A percentile compares a stretch with the other conserved stretches of the same genome.
phyloP scores from a whole-genome alignment of 2,329 filamentous ascomycete genomes.

The Ophiostoma sp. region DNA sequence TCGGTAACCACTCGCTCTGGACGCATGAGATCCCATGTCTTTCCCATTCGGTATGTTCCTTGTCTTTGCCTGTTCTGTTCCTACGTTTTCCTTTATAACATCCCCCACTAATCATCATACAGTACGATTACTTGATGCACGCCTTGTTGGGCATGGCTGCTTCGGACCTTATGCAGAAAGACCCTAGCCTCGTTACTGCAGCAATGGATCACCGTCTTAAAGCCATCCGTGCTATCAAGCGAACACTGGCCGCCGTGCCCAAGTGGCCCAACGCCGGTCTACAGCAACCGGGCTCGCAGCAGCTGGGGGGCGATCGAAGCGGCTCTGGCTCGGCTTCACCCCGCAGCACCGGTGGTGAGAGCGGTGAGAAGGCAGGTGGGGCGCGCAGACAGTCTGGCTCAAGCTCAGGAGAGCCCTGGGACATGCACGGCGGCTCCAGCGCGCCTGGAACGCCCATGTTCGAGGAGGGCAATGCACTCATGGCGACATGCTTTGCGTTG shows the following conservation, averaged over 20 bases:
- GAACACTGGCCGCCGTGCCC: conserved; percentile 48
- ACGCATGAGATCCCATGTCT: conserved; percentile 66
- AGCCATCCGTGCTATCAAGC: conserved; percentile 63
- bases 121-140: conserved; percentile 70
- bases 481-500: conserved; percentile 60
- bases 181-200: conserved; percentile 53
- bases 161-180: conserved; percentile 59
- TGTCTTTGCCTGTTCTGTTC: background rate
- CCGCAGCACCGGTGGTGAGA: background rate
- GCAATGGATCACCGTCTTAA: conserved; percentile 66
- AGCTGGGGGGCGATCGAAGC: background rate
- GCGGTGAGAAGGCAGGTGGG: background rate
- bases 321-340: background rate
- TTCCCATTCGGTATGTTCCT: conserved; percentile 58
- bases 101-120: background rate
- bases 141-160: conserved; percentile 68
- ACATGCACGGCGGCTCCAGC: background rate
- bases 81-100: background rate
- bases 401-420: background rate
- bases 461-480: conserved; percentile 59
- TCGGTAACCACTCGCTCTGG: conserved; percentile 67
- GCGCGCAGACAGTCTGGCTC: background rate
- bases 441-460: conserved; percentile 31
- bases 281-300: background rate
- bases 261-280: conserved; percentile 31